phyloP scores from a whole-genome alignment of 768 basidiomycete genomes.

The Calocybe cyanea region DNA sequence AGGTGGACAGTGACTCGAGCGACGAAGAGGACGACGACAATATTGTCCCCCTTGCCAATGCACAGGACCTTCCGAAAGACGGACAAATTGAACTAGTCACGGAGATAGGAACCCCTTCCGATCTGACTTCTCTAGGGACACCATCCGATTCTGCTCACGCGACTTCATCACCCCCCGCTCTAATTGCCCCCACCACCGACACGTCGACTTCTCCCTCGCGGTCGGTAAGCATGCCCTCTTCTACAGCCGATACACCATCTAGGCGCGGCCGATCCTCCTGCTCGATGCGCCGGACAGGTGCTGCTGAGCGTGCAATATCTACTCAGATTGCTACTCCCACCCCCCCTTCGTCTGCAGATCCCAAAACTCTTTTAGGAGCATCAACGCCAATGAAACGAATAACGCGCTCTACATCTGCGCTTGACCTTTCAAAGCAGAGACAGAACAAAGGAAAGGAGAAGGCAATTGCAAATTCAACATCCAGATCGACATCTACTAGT shows the following conservation, averaged over 20 bases:
- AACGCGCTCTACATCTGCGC: conserved; percentile 30
- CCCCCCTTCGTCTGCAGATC: conserved; percentile 44
- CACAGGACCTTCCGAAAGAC: conserved; percentile 41
- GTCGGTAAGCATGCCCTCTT: conserved; percentile 40
- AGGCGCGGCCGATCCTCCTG: conserved; percentile 37
- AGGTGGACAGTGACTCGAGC: conserved; percentile 59
- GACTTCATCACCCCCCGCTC: conserved; percentile 23
- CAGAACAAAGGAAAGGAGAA: conserved; percentile 41
- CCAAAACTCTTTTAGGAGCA: conserved; percentile 29
- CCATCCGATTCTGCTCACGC: conserved; percentile 28
- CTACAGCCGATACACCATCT: conserved; percentile 28
- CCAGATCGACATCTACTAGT: conserved; percentile 25
- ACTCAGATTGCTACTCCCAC: conserved; percentile 41
- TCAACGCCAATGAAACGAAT: conserved; percentile 26
- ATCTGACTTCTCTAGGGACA: conserved; percentile 38
- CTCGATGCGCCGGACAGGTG: conserved; percentile 57
- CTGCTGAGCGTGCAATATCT: conserved; percentile 21
- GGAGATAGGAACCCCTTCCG: conserved; percentile 45
- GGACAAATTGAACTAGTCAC: conserved; percentile 53
- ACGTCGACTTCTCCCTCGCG: conserved; percentile 34
- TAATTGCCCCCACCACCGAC: conserved; percentile 29
- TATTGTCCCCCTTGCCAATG: conserved; percentile 40
- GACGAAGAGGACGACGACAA: conserved; percentile 50
- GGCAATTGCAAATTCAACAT: conserved; percentile 23
- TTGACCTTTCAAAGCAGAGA: conserved; percentile 18